Conservation (phyloP, 1,284 basidiomycete genomes). For the Irpex rosettiformis region DNA sequence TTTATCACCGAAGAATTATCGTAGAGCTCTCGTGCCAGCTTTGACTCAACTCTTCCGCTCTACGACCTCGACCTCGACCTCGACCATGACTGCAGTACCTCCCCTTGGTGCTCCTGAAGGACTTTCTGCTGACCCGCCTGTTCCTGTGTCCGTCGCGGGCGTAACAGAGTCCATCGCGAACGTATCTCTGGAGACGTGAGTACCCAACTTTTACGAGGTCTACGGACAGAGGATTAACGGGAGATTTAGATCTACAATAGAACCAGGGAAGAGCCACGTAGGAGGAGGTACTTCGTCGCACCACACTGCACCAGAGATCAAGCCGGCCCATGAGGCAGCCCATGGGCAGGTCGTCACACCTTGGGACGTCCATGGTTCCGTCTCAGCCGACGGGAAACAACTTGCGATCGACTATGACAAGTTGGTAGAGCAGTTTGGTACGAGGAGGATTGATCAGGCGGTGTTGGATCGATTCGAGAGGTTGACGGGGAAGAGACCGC, state of each 20-base stretch:
- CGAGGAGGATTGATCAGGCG: constrained; percentile 73
- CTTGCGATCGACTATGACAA: constrained; percentile 96
- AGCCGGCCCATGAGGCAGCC: constrained; percentile 28
- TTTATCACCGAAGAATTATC: background rate
- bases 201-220: background rate
- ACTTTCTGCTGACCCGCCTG: constrained; percentile 13
- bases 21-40: background rate
- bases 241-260: background rate
- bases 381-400: constrained; percentile 86
- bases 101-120: constrained; percentile 12
- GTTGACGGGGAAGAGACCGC: constrained; percentile 89
- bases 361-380: constrained; percentile 96
- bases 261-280: background rate
- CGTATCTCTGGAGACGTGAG: constrained; percentile 11
- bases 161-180: constrained; percentile 16
- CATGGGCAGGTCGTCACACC: constrained; percentile 91
- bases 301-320: constrained; percentile 25
- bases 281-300: background rate
- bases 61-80: background rate
- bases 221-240: background rate
- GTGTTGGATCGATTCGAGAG: constrained; percentile 89
- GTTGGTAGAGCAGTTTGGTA: constrained; percentile 93
- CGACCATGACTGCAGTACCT: background rate
- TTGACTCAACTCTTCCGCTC: background rate
- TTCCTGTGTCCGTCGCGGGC: constrained; percentile 14